Evolutionary conservation across 768 basidiomycete species (phyloP), one percentile per base, ranked within the genome.

Genomic region (Leccinum barrowsii): DNA sequence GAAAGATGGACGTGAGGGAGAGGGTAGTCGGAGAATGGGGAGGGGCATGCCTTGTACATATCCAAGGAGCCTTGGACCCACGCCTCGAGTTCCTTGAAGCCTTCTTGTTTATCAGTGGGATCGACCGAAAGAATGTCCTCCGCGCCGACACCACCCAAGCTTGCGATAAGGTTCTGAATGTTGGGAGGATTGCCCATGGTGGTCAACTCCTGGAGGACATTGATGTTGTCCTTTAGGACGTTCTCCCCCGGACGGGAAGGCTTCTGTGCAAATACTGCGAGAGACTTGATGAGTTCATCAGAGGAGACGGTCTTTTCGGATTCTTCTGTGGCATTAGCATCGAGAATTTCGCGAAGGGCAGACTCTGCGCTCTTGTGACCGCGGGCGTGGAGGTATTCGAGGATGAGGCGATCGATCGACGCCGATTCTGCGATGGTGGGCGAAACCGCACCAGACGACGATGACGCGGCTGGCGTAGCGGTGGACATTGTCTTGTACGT

Each of bases 61-160:
- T 94, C 92, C 60, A 94, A 74, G 13, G 92, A 93, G 2, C 92
- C 92, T 67, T 92, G 88, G 7, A 93, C 92, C 92, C 92, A 94
- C 7, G 85, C 81, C 70, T 93, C 91, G 32, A 94, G 78, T 67
- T 94, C 92, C 61, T 84, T 81, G 68, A 90, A 94, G 3, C 92
- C 92, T 66, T 90, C 89, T 46, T 90, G 87, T 63, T 89, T 90
- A 70, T 94, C 92, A 4, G 86, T 87, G 7, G 92, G 92, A 67
- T 94, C 91, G 10, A 85, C 76, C 13, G 86, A 85, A 28, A 94
- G 76, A 35, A 92, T 85, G 57, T 93, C 92, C 66, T 93, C 90
- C 3, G 90, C 86, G 13, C 89, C 90, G 44, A 89, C 84, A 34
- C 83, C 76, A n/a, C 87, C 87, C 62, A 92, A 84, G 67, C 85